A percentile compares a stretch with the other conserved stretches of the same genome.
Conservation (phyloP, 306 rosid genomes). For the Quercus rubra region DNA sequence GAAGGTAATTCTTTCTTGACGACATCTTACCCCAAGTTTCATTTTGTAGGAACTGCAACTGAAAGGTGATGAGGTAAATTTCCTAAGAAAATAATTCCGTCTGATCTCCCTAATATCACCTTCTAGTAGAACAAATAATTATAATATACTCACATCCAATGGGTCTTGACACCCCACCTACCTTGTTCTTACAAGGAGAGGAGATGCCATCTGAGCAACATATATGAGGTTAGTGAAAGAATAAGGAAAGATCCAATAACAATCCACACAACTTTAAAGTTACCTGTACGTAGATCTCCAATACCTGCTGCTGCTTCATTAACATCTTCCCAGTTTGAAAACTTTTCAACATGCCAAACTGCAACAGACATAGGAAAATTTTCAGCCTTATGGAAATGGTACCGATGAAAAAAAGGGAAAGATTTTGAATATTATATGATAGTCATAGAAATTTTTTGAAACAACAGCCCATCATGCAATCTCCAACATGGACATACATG, state of each 20-base stretch:
- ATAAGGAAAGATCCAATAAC: not conserved
- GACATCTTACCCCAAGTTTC: constrained; percentile 8
- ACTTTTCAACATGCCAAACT: constrained; percentile 92
- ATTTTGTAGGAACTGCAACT: constrained; percentile 2
- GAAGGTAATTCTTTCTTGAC: not conserved
- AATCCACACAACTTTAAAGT: constrained; percentile 6
- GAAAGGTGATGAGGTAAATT: not conserved
- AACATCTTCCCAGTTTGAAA: constrained; percentile 66
- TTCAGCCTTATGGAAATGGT: constrained; percentile 19
- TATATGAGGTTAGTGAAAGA: not conserved
- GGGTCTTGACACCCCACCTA: too few species aligned
- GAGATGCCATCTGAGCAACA: not conserved
- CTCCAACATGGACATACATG: constrained; percentile 36
- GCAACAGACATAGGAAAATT: constrained; percentile 37
- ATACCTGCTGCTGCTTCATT: constrained; percentile 49
- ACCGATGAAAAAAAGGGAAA: not conserved
- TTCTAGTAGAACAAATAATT: not conserved
- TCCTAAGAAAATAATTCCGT: not conserved
- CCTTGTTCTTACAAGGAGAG: too few species aligned
- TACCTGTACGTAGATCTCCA: constrained; percentile 80
- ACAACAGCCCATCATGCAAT: too few species aligned
- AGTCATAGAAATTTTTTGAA: too few species aligned
- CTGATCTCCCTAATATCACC: not conserved
- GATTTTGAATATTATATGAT: too few species aligned
- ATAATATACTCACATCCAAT: not conserved